phyloP scores from a whole-genome alignment of 2,329 filamentous ascomycete species.

The Karstenula rhodostoma region DNA sequence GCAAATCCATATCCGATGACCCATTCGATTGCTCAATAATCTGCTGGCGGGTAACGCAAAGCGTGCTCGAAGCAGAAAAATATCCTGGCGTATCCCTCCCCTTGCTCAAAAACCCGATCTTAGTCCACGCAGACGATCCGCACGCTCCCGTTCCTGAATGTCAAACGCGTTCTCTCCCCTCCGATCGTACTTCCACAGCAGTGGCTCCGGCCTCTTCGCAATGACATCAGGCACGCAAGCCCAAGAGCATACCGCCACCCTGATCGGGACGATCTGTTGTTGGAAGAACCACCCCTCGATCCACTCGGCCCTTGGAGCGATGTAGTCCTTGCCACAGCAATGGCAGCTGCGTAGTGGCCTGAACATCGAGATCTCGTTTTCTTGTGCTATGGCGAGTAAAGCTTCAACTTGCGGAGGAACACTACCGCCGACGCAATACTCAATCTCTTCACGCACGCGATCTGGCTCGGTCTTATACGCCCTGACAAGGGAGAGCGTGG shows the following conservation, averaged over 20 bases:
- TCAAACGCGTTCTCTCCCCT: too few species aligned
- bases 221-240: constrained; percentile 38
- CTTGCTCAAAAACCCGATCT: too few species aligned
- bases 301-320: constrained; percentile 42
- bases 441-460: not conserved
- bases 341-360: constrained; percentile 35
- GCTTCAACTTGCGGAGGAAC: constrained; percentile 19
- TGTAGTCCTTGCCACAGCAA: constrained; percentile 35
- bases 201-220: constrained; percentile 20
- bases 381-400: constrained; percentile 21
- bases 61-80: too few species aligned
- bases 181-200: too few species aligned
- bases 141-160: too few species aligned
- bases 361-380: constrained; percentile 25
- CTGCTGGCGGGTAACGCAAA: too few species aligned
- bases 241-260: constrained; percentile 43
- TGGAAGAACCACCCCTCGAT: constrained; percentile 38
- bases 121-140: too few species aligned
- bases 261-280: constrained; percentile 28
- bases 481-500: not conserved
- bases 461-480: constrained; percentile 9
- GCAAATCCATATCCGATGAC: too few species aligned
- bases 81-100: too few species aligned
- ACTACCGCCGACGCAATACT: not conserved
- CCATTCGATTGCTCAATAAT: too few species aligned